These are phyloP conservation scores for Aaosphaeria arxii DNA, from an alignment of 2,329 filamentous ascomycete species.

Conservation along the genomic window DNA sequence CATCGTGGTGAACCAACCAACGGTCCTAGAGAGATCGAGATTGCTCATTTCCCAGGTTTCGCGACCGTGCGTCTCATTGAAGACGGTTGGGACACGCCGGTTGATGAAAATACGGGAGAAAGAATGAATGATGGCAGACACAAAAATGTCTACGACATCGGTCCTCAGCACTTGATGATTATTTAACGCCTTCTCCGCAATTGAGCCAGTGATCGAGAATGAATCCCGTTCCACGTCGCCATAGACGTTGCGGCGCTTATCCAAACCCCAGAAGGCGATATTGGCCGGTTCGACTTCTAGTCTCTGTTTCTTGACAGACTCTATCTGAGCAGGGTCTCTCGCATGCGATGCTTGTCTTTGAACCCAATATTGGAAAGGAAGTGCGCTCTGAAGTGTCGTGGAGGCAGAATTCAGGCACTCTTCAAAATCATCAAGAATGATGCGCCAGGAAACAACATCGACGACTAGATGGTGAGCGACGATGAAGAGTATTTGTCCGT, in stretches of 20 bases:
- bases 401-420: constrained; percentile 19
- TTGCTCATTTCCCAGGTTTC: constrained; percentile 42
- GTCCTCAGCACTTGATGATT: constrained; percentile 48
- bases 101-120: constrained; percentile 57
- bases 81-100: constrained; percentile 50
- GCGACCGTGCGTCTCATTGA: constrained; percentile 36
- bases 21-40: constrained; percentile 55
- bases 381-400: constrained; percentile 12
- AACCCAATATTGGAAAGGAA: constrained; percentile 30
- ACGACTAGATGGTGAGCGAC: constrained; percentile 31
- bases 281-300: constrained; percentile 17
- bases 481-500: constrained; percentile 26
- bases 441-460: constrained; percentile 32
- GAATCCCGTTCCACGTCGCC: constrained; percentile 27
- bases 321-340: constrained; percentile 7
- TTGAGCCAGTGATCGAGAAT: constrained; percentile 17
- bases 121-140: constrained; percentile 54
- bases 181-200: constrained; percentile 18
- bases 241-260: constrained; percentile 24
- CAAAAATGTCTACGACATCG: constrained; percentile 53
- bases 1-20: constrained; percentile 60
- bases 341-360: constrained; percentile 22
- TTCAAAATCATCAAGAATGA: constrained; percentile 30
- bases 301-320: constrained; percentile 6
- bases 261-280: constrained; percentile 28